Evolutionary conservation across 495 filamentous ascomycete species (phyloP).

Genomic region (Parachaetomium inaequale): DNA sequence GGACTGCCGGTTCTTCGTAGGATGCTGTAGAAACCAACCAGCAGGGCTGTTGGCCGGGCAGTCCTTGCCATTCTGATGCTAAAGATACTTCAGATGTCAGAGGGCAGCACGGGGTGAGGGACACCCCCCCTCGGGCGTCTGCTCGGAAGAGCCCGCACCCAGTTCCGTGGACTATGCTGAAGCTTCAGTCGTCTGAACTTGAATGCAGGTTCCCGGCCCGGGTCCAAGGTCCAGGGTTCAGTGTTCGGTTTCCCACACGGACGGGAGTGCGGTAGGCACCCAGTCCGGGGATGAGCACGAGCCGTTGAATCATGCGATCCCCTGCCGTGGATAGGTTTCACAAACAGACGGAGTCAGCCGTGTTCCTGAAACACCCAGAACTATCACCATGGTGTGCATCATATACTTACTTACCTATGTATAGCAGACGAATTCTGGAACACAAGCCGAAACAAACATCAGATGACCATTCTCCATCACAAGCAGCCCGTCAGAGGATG

Average conservation of each 20-base stretch:
- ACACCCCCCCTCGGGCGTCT: not conserved
- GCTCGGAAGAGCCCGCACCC: not conserved
- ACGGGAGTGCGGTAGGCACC: not conserved
- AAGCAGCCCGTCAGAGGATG: too few relatives aligned
- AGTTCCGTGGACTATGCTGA: not conserved
- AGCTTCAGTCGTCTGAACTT: constrained; percentile 9
- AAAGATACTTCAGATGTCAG: not conserved
- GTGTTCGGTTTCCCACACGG: not conserved
- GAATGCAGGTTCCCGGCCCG: not conserved
- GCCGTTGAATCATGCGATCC: not conserved
- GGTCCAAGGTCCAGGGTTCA: not conserved
- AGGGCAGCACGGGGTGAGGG: not conserved
- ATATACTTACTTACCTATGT: too few relatives aligned
- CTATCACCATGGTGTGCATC: not conserved
- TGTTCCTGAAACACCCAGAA: not conserved
- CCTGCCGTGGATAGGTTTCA: not conserved
- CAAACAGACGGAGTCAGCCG: not conserved
- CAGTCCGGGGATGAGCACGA: not conserved
- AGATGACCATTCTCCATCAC: too few relatives aligned
- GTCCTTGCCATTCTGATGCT: constrained; percentile 1
- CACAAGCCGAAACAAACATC: not conserved
- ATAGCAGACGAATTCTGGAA: not conserved
- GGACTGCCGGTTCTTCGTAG: not conserved
- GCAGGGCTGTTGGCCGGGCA: not conserved
- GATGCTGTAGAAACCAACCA: not conserved